These are phyloP conservation scores for Globisporangium uncinulatum DNA, from an alignment of 352 stramenopile genomes.

Conservation along the genomic window DNA sequence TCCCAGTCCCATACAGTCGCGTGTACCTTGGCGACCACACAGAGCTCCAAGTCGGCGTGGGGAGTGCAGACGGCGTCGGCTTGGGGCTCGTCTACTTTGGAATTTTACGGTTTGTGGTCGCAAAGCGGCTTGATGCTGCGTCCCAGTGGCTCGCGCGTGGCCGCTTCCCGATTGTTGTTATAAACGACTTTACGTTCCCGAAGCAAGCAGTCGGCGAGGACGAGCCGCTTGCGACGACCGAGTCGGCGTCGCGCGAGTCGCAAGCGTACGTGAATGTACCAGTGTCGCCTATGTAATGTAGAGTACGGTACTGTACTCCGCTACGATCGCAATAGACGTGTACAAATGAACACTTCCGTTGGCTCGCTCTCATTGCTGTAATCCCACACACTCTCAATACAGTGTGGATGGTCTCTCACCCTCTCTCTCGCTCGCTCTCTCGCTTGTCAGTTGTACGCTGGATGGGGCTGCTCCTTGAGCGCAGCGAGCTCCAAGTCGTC, in stretches of 20 bases:
- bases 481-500: constrained; percentile 5
- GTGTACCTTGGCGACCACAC: constrained; percentile 59
- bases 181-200: constrained; percentile 9
- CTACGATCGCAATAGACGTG: background rate
- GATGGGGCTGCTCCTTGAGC: constrained; percentile 1
- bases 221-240: background rate
- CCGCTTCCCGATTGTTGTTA: constrained; percentile 3
- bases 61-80: constrained; percentile 29
- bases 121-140: constrained; percentile 6
- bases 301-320: too few relatives aligned
- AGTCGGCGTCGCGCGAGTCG: background rate
- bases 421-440: background rate
- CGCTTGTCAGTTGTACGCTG: constrained; percentile 1
- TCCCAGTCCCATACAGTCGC: constrained; percentile 48
- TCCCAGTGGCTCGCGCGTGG: constrained; percentile 3
- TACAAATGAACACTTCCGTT: background rate
- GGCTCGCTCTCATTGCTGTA: background rate
- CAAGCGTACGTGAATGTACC: background rate
- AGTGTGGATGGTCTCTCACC: background rate
- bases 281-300: background rate
- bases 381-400: background rate
- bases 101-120: constrained; percentile 30
- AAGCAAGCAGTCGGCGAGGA: background rate
- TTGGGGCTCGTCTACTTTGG: constrained; percentile 41
- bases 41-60: constrained; percentile 35